Evolutionary conservation across 352 stramenopile genomes (phyloP).

Genomic region (Phytophthora quininea): DNA sequence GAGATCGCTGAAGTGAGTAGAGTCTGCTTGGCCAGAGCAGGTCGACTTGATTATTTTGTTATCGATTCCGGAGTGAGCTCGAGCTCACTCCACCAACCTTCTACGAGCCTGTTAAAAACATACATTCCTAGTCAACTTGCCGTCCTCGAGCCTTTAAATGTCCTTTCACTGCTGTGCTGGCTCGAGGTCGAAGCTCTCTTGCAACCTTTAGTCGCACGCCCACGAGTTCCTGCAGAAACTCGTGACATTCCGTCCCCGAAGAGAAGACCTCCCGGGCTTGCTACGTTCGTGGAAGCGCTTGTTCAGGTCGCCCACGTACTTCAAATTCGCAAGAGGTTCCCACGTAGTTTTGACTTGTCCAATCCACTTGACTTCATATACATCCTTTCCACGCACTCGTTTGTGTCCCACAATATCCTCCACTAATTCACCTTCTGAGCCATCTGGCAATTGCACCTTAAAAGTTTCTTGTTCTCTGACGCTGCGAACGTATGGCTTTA

Average conservation of each 20-base stretch:
- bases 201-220: not conserved
- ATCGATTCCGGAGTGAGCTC: slow-evolving; percentile 1
- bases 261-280: not conserved
- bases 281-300: slow-evolving; percentile 10
- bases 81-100: not conserved
- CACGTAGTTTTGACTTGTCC: slow-evolving; percentile 5
- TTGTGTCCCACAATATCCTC: slow-evolving; percentile 21
- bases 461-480: not conserved
- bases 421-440: slow-evolving; percentile 13
- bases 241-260: slow-evolving; percentile 4
- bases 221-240: not conserved
- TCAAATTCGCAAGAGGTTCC: slow-evolving; percentile 12
- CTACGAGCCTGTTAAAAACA: not conserved
- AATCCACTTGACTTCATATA: slow-evolving; percentile 16
- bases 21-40: slow-evolving; percentile 8
- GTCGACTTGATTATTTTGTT: not conserved
- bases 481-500: slow-evolving; percentile 11
- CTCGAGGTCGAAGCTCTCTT: not conserved
- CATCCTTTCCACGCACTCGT: slow-evolving; percentile 2
- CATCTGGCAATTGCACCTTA: not conserved
- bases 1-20: not conserved
- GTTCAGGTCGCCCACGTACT: slow-evolving; percentile 12
- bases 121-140: slow-evolving; percentile 1
- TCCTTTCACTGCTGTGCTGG: not conserved
- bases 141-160: not conserved